Evolutionary conservation across 73 alveolate species (phyloP), one percentile per base, ranked within the genome.

Genomic region (Stentor coeruleus): DNA sequence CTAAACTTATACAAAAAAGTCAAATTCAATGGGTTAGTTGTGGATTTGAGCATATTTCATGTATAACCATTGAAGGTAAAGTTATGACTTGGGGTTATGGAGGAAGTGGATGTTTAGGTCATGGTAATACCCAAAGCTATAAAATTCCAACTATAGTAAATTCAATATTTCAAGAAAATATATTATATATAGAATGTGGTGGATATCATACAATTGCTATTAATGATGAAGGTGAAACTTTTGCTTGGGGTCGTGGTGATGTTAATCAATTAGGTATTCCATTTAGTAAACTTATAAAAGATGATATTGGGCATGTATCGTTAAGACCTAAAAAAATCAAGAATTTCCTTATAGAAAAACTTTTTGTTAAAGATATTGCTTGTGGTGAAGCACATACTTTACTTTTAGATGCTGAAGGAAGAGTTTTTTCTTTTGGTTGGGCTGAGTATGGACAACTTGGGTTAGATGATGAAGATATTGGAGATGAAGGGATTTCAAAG

Each of bases 371-470:
- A 58, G 55, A 72, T 76, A 84, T 75, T 3, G 87, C 92, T 0
- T 75, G 85, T n/a, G 95, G 95, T 36, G 95, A 89, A 72, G 95
- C 95, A 28, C 95, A 89, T 59, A 59, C 95, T 3, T 35, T 89
- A 20, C 85, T 59, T 0, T 41, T 89, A 4, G 92, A 86, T 76
- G 33, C 77, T 6, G 88, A 77, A 59, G 92, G 92, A 15, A 2
- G 35, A 35, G 72, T 86, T 3, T 86, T 58, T 59, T 36, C 91
- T 2, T 89, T 86, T 82, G 95, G 95, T 1, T 89, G 95, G 90
- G 82, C 77, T 39, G 90, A 86, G 3, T 86, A 79, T 28, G 92
- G 92, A 3, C 74, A 89, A 59, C 76, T 89, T 2, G 95, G 95
- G 38, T 57, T 75, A 4, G 77, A 30, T 11, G n/a, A 14, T 66